These are phyloP conservation scores for Oryza punctata DNA, from an alignment of 176 grass and related monocot species.

Conservation along the genomic window DNA sequence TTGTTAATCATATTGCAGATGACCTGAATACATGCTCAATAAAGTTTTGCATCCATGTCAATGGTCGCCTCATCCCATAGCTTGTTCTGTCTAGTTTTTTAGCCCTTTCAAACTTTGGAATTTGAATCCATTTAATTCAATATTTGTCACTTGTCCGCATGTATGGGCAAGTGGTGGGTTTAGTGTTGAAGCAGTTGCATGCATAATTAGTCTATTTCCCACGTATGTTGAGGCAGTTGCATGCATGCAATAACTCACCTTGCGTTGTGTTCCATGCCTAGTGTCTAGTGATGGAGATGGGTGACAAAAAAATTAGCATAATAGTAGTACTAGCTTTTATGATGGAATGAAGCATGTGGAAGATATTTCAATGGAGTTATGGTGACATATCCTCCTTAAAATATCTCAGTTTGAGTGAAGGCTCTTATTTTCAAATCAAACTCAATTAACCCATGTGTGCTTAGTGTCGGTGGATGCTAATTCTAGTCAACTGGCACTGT, in stretches of 20 bases:
- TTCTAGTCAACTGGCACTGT: conserved; percentile 3
- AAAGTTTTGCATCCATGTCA: conserved; percentile 14
- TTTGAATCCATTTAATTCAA: conserved; percentile 7
- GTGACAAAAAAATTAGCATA: not conserved
- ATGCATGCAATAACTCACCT: conserved; percentile 39
- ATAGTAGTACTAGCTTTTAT: conserved; percentile 20
- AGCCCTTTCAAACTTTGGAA: conserved; percentile 38
- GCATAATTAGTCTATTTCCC: conserved; percentile 26
- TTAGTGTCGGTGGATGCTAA: conserved; percentile 18
- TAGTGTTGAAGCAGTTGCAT: conserved; percentile 23
- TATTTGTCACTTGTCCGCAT: not conserved
- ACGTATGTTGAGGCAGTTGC: not conserved
- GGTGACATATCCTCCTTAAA: not conserved
- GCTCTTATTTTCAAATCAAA: conserved; percentile 10
- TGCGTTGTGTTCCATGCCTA: conserved; percentile 34
- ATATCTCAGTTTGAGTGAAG: conserved; percentile 29
- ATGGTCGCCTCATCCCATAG: conserved; percentile 17
- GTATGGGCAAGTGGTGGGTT: conserved; percentile 22
- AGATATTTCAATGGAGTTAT: conserved; percentile 24
- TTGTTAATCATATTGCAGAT: conserved; percentile 24
- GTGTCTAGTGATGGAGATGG: conserved; percentile 25
- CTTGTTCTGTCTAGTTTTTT: conserved; percentile 29
- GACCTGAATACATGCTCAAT: conserved; percentile 17
- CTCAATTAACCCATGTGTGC: not conserved
- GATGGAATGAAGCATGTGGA: conserved; percentile 32